Evolutionary conservation across 176 grass and related monocot genomes (phyloP).

Genomic region (Cenchrus fungigraminus): DNA sequence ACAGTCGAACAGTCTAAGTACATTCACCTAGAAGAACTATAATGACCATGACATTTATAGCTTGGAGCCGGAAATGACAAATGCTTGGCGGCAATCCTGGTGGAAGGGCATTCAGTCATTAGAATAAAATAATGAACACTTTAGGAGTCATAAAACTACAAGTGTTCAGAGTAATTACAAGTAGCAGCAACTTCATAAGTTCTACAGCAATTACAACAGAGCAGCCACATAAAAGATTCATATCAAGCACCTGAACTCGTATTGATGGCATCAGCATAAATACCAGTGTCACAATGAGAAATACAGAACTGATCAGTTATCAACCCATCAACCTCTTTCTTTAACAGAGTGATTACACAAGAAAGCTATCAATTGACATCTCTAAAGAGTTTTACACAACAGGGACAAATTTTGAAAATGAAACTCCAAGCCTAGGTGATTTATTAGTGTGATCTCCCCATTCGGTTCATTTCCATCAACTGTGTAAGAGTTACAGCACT

Average conservation of each 20-base stretch:
- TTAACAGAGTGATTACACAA: conserved; percentile 30
- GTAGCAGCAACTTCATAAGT: background rate
- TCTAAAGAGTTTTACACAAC: conserved; percentile 31
- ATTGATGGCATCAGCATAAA: conserved; percentile 6
- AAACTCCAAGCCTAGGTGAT: conserved; percentile 26
- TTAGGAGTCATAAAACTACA: background rate
- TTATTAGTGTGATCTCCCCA: conserved; percentile 28
- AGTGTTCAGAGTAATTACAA: background rate
- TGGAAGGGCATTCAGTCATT: background rate
- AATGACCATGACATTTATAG: background rate
- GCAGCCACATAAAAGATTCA: background rate
- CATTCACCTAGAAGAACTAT: background rate
- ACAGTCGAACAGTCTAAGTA: background rate
- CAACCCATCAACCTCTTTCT: background rate
- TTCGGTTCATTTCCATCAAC: conserved; percentile 80
- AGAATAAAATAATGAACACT: conserved; percentile 1
- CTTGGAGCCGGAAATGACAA: background rate
- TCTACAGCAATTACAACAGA: background rate
- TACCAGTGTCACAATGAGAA: background rate
- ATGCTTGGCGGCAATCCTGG: background rate
- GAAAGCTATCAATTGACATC: conserved; percentile 29
- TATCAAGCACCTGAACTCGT: conserved; percentile 9
- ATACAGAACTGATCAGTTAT: background rate
- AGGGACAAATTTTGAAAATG: background rate
- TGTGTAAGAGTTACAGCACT: conserved; percentile 77